Evolutionary conservation across 441 rosid species (phyloP), one percentile per base, ranked within the genome.

Genomic region (Pelargonium myrrhifolium): DNA sequence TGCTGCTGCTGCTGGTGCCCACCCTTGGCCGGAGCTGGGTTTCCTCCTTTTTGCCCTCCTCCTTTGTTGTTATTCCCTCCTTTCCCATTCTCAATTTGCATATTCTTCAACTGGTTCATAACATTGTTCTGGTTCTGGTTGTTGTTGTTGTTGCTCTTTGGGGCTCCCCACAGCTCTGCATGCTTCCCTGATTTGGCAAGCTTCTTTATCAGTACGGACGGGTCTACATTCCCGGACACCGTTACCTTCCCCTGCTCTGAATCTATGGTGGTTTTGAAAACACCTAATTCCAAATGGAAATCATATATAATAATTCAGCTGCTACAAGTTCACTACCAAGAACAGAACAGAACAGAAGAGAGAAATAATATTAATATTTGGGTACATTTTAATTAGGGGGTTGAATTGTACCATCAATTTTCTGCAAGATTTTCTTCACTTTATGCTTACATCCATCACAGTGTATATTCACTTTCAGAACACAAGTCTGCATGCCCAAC

Each of bases 381-480:
- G n/a, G n/a, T n/a, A n/a, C n/a, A n/a, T n/a, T n/a, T n/a, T n/a
- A n/a, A n/a, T n/a, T n/a, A n/a, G n/a, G n/a, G 12, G 39, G 56
- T 43, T 64, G 56, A 73, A 69, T 71, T 15, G 72, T 61, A 91
- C 99, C 99, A 66, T 94, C 97, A 28, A 85, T 82, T 74, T 87
- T 87, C 79, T 80, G 91, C 56, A 94, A 72, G 17, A 84, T 82
- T 68, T 87, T 91, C 90, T 70, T 85, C 14, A 93, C 89, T 81
- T 89, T 93, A 67, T 79, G 81, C 76, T 85, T 84, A 61, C 99
- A 93, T 0, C 97, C 99, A 72, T 91, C 99, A 72, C 99, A 93
- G 83, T 89, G 87, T 62, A 93, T 89, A 68, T 88, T 89, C 64
- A 94, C 96, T 76, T 82, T 88, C 65, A 94, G 91, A 78, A 91